Percentiles rank a stretch among this genome's conserved stretches.
Conservation (phyloP, 345 rosid genomes). For the Physaria fendleri region DNA sequence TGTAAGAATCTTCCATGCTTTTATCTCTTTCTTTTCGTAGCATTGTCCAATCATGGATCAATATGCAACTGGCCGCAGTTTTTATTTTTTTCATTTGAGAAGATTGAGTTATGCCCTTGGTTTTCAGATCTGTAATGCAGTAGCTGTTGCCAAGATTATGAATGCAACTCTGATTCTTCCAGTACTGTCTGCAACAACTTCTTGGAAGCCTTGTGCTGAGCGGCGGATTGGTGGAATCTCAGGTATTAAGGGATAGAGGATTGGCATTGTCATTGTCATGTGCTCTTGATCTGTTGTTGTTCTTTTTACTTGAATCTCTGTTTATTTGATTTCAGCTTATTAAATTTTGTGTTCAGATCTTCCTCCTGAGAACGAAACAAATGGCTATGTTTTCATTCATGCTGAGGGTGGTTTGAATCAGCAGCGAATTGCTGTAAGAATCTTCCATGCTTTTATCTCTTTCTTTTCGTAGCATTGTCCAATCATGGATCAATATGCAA, state of each 20-base stretch:
- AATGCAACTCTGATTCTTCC: too few species aligned
- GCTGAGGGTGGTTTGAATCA: constrained; percentile 99
- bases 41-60: neutral
- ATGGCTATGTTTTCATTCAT: constrained; percentile 90
- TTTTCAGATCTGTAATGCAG: too few species aligned
- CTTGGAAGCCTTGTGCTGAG: constrained; percentile 99
- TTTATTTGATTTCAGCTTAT: neutral
- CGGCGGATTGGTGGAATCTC: constrained; percentile 74
- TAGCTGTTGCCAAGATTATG: too few species aligned
- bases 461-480: neutral
- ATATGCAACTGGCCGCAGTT: neutral
- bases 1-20: constrained; percentile 41
- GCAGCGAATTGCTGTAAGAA: constrained; percentile 92
- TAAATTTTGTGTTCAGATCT: constrained; percentile 48
- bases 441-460: neutral
- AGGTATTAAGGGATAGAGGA: constrained; percentile 32
- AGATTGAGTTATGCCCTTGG: too few species aligned
- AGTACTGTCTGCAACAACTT: constrained; percentile 89
- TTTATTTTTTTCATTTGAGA: neutral
- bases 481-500: neutral
- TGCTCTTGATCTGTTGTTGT: neutral
- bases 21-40: neutral
- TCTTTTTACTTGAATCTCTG: neutral
- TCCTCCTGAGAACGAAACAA: constrained; percentile 90
- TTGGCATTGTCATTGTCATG: neutral